phyloP scores from a whole-genome alignment of 2,329 filamentous ascomycete species.

The Dactylonectria macrodidyma region DNA sequence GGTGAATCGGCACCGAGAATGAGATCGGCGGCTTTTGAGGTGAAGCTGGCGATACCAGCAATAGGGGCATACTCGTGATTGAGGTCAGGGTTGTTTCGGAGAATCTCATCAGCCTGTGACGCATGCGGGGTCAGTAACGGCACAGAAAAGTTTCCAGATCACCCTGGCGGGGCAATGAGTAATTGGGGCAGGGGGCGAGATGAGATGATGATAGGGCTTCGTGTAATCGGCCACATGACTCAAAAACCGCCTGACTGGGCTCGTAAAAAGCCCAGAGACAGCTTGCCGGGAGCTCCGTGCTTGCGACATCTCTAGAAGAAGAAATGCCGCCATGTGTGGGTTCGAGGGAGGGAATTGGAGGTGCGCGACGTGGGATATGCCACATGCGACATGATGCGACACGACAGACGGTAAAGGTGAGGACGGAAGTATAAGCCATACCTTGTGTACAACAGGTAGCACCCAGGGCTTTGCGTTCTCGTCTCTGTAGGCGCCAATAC shows the following conservation, averaged over 20 bases:
- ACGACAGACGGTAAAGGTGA: slow-evolving; percentile 25
- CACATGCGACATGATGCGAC: slow-evolving; percentile 25
- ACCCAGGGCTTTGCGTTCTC: slow-evolving; percentile 98
- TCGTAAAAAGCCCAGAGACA: slow-evolving; percentile 23
- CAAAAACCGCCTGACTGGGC: slow-evolving; percentile 34
- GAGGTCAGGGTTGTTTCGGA: slow-evolving; percentile 88
- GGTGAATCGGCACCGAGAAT: slow-evolving; percentile 86
- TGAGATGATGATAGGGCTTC: slow-evolving; percentile 33
- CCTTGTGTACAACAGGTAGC: slow-evolving; percentile 96
- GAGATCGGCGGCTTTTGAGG: slow-evolving; percentile 89
- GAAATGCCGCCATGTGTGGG: slow-evolving; percentile 20
- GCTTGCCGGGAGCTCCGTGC: slow-evolving; percentile 31
- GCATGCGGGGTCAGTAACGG: slow-evolving; percentile 43
- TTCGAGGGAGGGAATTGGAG: slow-evolving; percentile 26
- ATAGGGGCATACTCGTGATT: slow-evolving; percentile 99
- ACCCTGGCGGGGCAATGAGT: slow-evolving; percentile 30
- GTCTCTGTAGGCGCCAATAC: slow-evolving; percentile 94
- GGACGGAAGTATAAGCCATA: slow-evolving; percentile 55
- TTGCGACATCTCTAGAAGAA: slow-evolving; percentile 14
- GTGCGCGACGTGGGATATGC: slow-evolving; percentile 18
- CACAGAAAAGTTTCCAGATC: slow-evolving; percentile 23
- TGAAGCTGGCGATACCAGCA: slow-evolving; percentile 88
- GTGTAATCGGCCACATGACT: slow-evolving; percentile 40
- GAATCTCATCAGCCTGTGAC: slow-evolving; percentile 86
- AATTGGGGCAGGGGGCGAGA: slow-evolving; percentile 31